Evolutionary conservation across 768 basidiomycete species (phyloP).

Genomic region (Phylloporus sp.): DNA sequence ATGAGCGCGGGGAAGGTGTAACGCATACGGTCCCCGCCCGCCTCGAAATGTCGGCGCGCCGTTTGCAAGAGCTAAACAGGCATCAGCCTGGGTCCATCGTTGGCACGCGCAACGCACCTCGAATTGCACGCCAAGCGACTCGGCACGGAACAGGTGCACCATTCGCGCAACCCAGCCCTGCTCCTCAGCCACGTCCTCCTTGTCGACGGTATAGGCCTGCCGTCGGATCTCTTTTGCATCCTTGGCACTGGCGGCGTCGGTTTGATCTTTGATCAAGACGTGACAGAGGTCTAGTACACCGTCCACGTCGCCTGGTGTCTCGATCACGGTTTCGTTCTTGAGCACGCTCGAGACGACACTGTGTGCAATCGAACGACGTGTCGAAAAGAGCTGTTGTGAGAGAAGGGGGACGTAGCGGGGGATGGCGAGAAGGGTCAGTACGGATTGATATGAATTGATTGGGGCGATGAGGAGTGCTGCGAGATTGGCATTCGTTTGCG

Average conservation of each 20-base stretch:
- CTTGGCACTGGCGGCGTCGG: slow-evolving; percentile 42
- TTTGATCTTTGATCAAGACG: slow-evolving; percentile 85
- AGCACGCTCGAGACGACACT: slow-evolving; percentile 91
- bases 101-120: slow-evolving; percentile 49
- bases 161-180: slow-evolving; percentile 99
- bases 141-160: slow-evolving; percentile 92
- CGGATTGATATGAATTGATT: slow-evolving; percentile 94
- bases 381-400: slow-evolving; percentile 81
- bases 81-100: neutral
- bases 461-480: slow-evolving; percentile 89
- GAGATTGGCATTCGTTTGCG: slow-evolving; percentile 86
- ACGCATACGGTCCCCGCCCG: slow-evolving; percentile 92
- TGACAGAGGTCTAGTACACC: slow-evolving; percentile 92
- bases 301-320: slow-evolving; percentile 89
- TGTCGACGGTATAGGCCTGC: slow-evolving; percentile 61
- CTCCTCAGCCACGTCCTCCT: slow-evolving; percentile 94
- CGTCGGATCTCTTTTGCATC: slow-evolving; percentile 46
- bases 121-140: slow-evolving; percentile 84
- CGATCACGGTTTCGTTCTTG: slow-evolving; percentile 95
- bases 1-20: slow-evolving; percentile 97
- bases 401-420: slow-evolving; percentile 86
- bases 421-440: slow-evolving; percentile 94
- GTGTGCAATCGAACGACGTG: slow-evolving; percentile 89
- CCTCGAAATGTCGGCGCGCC: slow-evolving; percentile 84
- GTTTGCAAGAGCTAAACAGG: slow-evolving; percentile 74